phyloP scores from a whole-genome alignment of 768 basidiomycete species.

The Tricholoma saponaceum region DNA sequence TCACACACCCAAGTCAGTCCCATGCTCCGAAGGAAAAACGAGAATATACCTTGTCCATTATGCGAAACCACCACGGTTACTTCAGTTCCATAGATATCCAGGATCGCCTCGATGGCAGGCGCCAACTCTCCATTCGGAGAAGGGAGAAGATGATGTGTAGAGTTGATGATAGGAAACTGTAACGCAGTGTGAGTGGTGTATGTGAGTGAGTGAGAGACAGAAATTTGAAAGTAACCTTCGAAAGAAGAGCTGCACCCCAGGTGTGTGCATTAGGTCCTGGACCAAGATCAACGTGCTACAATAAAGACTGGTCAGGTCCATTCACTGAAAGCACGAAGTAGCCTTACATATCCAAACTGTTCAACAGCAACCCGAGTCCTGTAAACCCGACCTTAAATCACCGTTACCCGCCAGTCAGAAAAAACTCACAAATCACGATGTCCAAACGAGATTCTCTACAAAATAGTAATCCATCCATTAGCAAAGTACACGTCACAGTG shows the following conservation, averaged over 20 bases:
- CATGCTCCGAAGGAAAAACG: too few species aligned
- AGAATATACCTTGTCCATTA: constrained; percentile 74
- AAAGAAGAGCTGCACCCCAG: constrained; percentile 82
- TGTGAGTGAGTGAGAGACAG: not conserved
- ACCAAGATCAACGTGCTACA: constrained; percentile 81
- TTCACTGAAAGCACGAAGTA: constrained; percentile 6
- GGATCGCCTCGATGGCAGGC: constrained; percentile 82
- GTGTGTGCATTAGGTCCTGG: constrained; percentile 88
- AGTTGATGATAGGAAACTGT: constrained; percentile 85
- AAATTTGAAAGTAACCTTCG: constrained; percentile 48
- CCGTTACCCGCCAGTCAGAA: not conserved
- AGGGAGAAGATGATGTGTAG: constrained; percentile 82
- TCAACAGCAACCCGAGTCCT: constrained; percentile 76
- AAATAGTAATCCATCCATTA: not conserved
- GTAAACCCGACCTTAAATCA: not conserved
- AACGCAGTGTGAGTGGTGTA: not conserved
- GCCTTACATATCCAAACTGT: constrained; percentile 76
- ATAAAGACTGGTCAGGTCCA: not conserved
- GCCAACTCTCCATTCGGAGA: constrained; percentile 86
- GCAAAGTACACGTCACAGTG: not conserved
- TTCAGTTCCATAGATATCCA: constrained; percentile 74
- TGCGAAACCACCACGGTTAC: constrained; percentile 86
- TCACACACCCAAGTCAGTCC: not conserved
- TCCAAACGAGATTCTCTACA: constrained; percentile 53
- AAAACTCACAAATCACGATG: constrained; percentile 70